These are phyloP conservation scores for Annulohypoxylon stygium DNA, from an alignment of 495 filamentous ascomycete species.

Conservation along the genomic window DNA sequence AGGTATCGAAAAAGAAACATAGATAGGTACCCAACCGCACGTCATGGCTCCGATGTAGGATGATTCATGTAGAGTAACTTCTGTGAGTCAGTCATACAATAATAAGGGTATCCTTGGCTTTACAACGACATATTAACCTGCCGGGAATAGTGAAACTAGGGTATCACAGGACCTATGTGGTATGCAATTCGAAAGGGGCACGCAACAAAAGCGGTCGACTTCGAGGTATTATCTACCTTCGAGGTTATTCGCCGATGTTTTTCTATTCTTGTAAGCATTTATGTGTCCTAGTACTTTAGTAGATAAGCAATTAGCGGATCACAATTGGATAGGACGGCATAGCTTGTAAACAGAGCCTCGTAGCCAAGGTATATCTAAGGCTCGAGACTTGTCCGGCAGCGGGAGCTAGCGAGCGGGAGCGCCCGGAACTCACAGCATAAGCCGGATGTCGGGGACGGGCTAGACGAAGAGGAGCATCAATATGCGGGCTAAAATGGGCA, in stretches of 20 bases:
- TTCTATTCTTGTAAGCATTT: conserved; percentile 10
- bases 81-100: conserved; percentile 38
- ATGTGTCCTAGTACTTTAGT: neutral
- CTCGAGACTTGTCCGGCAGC: conserved; percentile 21
- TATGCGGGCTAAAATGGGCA: conserved; percentile 27
- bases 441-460: conserved; percentile 36
- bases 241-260: conserved; percentile 1
- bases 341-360: conserved; percentile 18
- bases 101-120: conserved; percentile 28
- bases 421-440: conserved; percentile 37
- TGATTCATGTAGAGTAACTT: conserved; percentile 21
- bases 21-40: conserved; percentile 12
- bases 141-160: conserved; percentile 15
- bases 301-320: neutral
- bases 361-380: conserved; percentile 3
- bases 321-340: conserved; percentile 13
- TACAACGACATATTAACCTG: conserved; percentile 22
- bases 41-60: conserved; percentile 37
- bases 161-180: conserved; percentile 24
- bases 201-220: conserved; percentile 10
- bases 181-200: conserved; percentile 25
- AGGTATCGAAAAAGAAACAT: conserved; percentile 22
- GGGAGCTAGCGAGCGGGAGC: conserved; percentile 46
- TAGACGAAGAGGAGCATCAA: neutral
- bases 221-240: conserved; percentile 7